Base-by-base conservation (phyloP, 441 rosid species). In the Croton setiger region DNA sequence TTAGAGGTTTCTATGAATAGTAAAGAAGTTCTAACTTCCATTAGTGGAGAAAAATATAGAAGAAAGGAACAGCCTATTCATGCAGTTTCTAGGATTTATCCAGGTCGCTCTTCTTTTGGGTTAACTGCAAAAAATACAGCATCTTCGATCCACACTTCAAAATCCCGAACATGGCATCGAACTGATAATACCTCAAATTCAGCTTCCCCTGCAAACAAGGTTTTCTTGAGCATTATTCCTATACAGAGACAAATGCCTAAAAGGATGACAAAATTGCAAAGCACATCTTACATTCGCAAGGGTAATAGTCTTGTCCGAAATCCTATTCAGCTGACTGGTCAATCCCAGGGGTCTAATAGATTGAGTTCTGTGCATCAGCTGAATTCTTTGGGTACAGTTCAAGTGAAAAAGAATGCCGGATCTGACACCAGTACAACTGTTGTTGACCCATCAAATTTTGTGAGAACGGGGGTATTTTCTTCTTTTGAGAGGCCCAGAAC, bases 271-370 rank as follows among this genome's bases (percentile, higher is more conserved):
- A 73, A 74, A 69, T 66, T 64, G 63, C 83, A 67, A 55, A 64
- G 67, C 72, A 81, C 86, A 63, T 81, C 91, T 56, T 95, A 95
- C 67, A 74, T 95, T 75, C 95, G 97, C 58, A 95, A 95, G 83
- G 97, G 98, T 70, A 95, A 89, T 79, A 92, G 96, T 77, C 93
- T 95, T 81, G 93, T 92, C 64, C 86, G 98, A 74, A 86, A 87
- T 68, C 79, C 93, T 51, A 72, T 66, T 63, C 62, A 77, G 55
- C 82, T 63, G 58, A 76, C 87, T 74, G 74, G 82, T 72, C 80
- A 60, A 73, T 68, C 85, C 62, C 81, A 74, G 67, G 74, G 75
- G 72, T 62, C 83, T 54, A 78, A 65, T 76, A 80, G 81, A 66
- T 72, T 68, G 55, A 73, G 74, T 71, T 79, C 87, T 73, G 74